phyloP scores from a whole-genome alignment of 208 protist genomes.

The Trichomonas tenax region DNA sequence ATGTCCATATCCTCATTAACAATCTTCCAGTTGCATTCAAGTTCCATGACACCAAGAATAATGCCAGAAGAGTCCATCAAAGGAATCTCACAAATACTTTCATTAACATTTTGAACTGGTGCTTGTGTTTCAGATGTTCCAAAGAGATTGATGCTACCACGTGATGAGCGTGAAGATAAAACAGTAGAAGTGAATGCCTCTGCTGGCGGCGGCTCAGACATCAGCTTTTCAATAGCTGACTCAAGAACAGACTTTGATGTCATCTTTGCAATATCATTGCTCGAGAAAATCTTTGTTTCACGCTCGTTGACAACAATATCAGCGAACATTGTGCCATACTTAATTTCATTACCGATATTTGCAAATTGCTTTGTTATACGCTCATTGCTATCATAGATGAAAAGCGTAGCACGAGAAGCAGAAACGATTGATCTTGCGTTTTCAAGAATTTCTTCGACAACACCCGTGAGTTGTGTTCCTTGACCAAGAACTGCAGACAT shows the following conservation, averaged over 20 bases:
- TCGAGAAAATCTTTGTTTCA: neutral
- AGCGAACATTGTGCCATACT: neutral
- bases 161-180: neutral
- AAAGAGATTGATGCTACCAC: neutral
- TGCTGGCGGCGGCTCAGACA: neutral
- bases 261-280: neutral
- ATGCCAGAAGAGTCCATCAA: neutral
- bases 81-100: neutral
- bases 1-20: neutral
- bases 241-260: neutral
- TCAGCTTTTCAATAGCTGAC: neutral
- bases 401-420: neutral
- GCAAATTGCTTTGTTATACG: neutral
- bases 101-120: neutral
- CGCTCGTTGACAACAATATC: neutral
- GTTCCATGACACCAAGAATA: neutral
- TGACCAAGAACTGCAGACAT: neutral
- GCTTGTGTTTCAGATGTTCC: neutral
- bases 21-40: neutral
- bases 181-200: neutral
- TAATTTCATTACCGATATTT: neutral
- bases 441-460: neutral
- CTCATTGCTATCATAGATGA: neutral
- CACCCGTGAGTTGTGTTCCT: neutral
- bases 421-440: neutral